Evolutionary conservation across 495 filamentous ascomycete species (phyloP), one percentile per base, ranked within the genome.

Genomic region (Oleoguttula mirabilis): DNA sequence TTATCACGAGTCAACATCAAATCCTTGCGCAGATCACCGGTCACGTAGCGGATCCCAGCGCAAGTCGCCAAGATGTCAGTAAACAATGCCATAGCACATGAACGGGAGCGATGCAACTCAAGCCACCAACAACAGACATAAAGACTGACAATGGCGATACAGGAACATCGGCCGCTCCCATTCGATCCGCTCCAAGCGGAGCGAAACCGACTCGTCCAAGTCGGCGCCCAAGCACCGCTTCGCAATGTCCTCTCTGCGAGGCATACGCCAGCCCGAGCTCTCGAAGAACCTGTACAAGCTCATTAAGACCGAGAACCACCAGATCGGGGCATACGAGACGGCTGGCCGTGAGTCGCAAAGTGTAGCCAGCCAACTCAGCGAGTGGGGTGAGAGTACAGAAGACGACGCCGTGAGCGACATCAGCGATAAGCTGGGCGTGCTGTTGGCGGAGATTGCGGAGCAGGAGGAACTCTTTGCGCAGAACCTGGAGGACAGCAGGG

Each of bases 351-450:
- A 90, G 62, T 82, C 85, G 42, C 62, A 82, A 27, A 75, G 78
- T 12, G 81, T 94, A 53, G 88, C 88, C 7, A 73, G 76, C 2
- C 86, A 95, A 65, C 74, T 98, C n/a, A 88, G 82, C 4, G 90
- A 94, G 42, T 96, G 92, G 92, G 92, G 90, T 39, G 87, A 94
- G 59, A 72, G 79, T 31, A 90, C 87, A 2, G 68, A 71, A 3
- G 90, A 98, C 57, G 86, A 90, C 34, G 77, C 79, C 27, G 65
- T 98, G 52, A 83, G 76, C 7, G 88, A 95, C 58, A 71, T 98
- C 42, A 80, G 80, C 44, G 92, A 96, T 66, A 96, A 96, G 65
- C 65, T 98, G 31, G 92, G 84, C 22, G 90, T 96, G 23, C 65
- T 98, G 55, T 66, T 98, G 37, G 77, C 79, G 0, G 90, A 95